phyloP scores from a whole-genome alignment of 371 early-diverging fungal genomes.

The Mortierella sp. region DNA sequence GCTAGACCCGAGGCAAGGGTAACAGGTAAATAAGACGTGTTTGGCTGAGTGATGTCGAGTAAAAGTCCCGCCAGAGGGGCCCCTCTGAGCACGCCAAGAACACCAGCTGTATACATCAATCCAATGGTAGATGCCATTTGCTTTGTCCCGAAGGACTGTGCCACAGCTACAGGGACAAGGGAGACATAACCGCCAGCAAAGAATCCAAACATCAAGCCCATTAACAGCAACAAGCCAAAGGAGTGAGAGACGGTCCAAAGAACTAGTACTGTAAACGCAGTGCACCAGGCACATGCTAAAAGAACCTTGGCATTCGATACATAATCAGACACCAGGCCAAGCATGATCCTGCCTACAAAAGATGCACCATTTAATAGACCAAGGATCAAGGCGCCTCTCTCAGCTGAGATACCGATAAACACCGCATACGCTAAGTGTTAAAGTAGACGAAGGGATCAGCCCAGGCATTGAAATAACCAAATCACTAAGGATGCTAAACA shows the following conservation, averaged over 20 bases:
- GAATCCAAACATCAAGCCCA: conserved; percentile 37
- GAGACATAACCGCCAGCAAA: conserved; percentile 38
- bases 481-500: too few species aligned
- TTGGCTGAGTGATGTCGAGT: conserved; percentile 29
- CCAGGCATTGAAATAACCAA: too few species aligned
- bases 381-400: conserved; percentile 39
- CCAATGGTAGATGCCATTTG: conserved; percentile 41
- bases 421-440: conserved; percentile 53
- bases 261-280: conserved; percentile 36
- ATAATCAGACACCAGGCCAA: conserved; percentile 38
- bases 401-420: conserved; percentile 36
- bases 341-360: conserved; percentile 25
- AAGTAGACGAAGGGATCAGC: too few species aligned
- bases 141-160: conserved; percentile 36
- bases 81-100: conserved; percentile 42
- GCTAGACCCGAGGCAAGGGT: too few species aligned
- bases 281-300: conserved; percentile 35
- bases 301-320: conserved; percentile 30
- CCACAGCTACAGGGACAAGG: conserved; percentile 36
- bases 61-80: conserved; percentile 43
- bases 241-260: conserved; percentile 32
- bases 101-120: conserved; percentile 35
- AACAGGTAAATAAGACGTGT: conserved; percentile 40
- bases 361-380: conserved; percentile 47
- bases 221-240: conserved; percentile 23